These are phyloP conservation scores for Schizochytrium sp. DNA, from an alignment of 108 stramenopile species.

Conservation along the genomic window DNA sequence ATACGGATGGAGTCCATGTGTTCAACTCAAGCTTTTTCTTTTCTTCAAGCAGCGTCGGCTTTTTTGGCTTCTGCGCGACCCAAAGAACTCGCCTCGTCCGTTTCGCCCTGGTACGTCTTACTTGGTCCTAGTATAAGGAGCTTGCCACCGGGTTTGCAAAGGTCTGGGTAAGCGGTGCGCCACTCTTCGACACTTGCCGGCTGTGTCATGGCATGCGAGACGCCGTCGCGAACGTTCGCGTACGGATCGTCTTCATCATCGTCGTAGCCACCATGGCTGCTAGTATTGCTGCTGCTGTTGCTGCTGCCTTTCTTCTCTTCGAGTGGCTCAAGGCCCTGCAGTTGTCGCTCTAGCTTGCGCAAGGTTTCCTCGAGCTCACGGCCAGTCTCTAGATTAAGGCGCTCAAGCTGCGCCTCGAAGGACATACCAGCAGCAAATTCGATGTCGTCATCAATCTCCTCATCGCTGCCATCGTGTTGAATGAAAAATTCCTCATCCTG, in stretches of 20 bases:
- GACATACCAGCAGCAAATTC: not conserved
- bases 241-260: not conserved
- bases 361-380: not conserved
- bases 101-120: too few relatives aligned
- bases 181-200: not conserved
- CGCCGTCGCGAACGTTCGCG: not conserved
- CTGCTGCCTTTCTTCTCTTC: not conserved
- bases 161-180: not conserved
- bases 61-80: too few relatives aligned
- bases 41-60: too few relatives aligned
- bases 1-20: too few relatives aligned
- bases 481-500: not conserved
- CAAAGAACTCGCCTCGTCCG: too few relatives aligned
- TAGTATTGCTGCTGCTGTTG: too few relatives aligned
- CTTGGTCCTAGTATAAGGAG: not conserved
- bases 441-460: not conserved
- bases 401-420: not conserved
- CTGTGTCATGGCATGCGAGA: not conserved
- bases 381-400: not conserved
- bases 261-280: too few relatives aligned
- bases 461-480: not conserved
- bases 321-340: not conserved
- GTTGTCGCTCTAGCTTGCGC: not conserved
- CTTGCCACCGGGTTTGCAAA: not conserved
- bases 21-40: too few relatives aligned